Conservation (phyloP, 2,329 filamentous ascomycete genomes). For the Neoscytalidium dimidiatum region DNA sequence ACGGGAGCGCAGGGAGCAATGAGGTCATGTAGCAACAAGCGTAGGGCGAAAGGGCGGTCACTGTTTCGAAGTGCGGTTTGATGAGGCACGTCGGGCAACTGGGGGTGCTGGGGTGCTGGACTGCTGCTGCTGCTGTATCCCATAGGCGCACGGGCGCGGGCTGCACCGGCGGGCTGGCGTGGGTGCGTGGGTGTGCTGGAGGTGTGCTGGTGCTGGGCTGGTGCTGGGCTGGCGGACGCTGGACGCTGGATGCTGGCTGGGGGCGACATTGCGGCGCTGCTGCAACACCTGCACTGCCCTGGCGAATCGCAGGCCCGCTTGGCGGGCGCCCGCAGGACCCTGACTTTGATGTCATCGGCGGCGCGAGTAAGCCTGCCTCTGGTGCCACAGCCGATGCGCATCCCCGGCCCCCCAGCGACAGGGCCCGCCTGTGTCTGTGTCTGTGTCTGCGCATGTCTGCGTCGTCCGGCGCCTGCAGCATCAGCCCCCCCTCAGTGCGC, state of each 20-base stretch:
- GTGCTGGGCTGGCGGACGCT: no score
- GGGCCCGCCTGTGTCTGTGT: no score
- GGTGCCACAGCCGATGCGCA: neutral
- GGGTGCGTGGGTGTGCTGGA: no score
- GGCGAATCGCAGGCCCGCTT: neutral
- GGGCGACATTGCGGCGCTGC: neutral
- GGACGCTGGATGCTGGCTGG: no score
- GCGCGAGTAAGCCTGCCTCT: neutral
- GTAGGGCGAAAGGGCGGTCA: slow-evolving; percentile 13
- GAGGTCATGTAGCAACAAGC: slow-evolving; percentile 1
- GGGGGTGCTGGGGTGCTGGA: no score
- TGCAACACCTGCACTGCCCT: neutral
- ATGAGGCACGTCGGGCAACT: neutral
- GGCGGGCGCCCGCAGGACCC: neutral
- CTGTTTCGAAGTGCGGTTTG: slow-evolving; percentile 2
- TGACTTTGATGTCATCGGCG: neutral
- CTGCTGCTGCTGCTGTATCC: no score
- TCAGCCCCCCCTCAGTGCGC: no score
- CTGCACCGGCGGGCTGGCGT: neutral
- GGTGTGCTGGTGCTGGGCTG: no score
- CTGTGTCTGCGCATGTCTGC: no score
- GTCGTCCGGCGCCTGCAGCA: neutral
- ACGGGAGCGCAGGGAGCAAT: slow-evolving; percentile 2
- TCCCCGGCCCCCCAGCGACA: neutral
- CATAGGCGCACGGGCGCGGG: neutral